These are phyloP conservation scores for Hylodesmum podocarpum DNA, from an alignment of 306 rosid genomes.

Conservation along the genomic window DNA sequence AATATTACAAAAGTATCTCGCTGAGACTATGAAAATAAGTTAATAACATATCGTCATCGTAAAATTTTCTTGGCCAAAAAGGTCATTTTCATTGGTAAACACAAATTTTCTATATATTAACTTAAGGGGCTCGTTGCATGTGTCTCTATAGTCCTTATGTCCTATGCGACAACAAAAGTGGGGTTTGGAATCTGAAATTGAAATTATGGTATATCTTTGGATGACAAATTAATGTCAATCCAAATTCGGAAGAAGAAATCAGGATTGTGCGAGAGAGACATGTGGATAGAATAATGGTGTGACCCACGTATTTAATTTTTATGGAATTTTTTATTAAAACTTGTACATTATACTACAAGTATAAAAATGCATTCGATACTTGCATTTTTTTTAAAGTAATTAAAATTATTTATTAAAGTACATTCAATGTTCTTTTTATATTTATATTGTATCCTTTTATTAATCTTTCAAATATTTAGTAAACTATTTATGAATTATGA, in stretches of 20 bases:
- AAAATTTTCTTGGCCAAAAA: background rate
- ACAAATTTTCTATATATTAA: background rate
- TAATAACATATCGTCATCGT: background rate
- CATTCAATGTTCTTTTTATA: background rate
- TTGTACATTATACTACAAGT: background rate
- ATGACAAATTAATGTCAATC: background rate
- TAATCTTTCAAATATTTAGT: background rate
- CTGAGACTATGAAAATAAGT: no score
- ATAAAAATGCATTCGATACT: background rate
- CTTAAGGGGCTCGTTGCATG: conserved; percentile 11
- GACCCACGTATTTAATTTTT: background rate
- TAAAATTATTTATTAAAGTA: background rate
- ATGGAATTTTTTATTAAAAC: background rate
- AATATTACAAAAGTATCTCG: no score
- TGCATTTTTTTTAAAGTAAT: background rate
- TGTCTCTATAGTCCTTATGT: background rate
- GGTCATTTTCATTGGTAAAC: background rate
- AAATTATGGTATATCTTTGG: background rate
- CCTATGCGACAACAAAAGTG: conserved; percentile 3
- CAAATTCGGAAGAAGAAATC: background rate
- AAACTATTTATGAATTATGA: no score
- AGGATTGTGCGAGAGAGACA: background rate
- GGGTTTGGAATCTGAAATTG: conserved; percentile 9
- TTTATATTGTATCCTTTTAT: no score
- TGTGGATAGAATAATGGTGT: background rate